A percentile compares a stretch with the other conserved stretches of the same genome.
These are phyloP conservation scores for Phenoliferia sp. DNA, from an alignment of 1,284 basidiomycete species.

Conservation along the genomic window DNA sequence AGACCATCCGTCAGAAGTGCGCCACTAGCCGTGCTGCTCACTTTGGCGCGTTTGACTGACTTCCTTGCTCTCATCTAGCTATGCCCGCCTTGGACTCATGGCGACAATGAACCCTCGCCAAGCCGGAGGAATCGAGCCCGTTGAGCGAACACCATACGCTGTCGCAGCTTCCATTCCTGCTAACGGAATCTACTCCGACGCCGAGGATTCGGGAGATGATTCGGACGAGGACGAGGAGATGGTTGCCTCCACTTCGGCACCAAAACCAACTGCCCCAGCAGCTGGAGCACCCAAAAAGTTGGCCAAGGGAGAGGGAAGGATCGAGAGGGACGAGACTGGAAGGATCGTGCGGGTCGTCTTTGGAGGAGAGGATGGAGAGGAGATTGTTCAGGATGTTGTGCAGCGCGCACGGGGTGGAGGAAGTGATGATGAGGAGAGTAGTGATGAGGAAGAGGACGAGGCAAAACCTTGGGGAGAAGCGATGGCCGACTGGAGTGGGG, in stretches of 20 bases:
- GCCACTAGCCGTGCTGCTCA: slow-evolving; percentile 35
- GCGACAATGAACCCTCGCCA: slow-evolving; percentile 57
- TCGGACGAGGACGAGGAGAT: slow-evolving; percentile 15
- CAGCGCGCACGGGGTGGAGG: slow-evolving; percentile 17
- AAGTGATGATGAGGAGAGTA: slow-evolving; percentile 21
- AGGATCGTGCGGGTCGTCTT: slow-evolving; percentile 69
- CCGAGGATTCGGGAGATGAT: slow-evolving; percentile 14
- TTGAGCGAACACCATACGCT: slow-evolving; percentile 42
- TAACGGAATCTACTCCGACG: slow-evolving; percentile 26
- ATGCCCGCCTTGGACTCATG: slow-evolving; percentile 68
- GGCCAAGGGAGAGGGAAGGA: slow-evolving; percentile 73
- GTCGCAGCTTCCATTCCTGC: slow-evolving; percentile 17
- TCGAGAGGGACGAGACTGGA: slow-evolving; percentile 76
- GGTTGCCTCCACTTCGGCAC: slow-evolving; percentile 14
- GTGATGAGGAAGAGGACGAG: slow-evolving; percentile 15
- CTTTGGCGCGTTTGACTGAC: slow-evolving; percentile 10
- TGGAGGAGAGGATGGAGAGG: slow-evolving; percentile 50
- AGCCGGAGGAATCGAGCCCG: slow-evolving; percentile 36
- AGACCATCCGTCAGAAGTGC: slow-evolving; percentile 91
- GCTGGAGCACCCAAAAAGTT: slow-evolving; percentile 39
- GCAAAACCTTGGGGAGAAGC: slow-evolving; percentile 42
- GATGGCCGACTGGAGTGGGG: slow-evolving; percentile 27
- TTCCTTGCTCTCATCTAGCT: slow-evolving; percentile 56
- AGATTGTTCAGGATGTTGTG: slow-evolving; percentile 38
- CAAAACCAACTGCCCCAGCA: slow-evolving; percentile 26